Conservation (phyloP, 164 flowering plant species). For the Sedum album region DNA sequence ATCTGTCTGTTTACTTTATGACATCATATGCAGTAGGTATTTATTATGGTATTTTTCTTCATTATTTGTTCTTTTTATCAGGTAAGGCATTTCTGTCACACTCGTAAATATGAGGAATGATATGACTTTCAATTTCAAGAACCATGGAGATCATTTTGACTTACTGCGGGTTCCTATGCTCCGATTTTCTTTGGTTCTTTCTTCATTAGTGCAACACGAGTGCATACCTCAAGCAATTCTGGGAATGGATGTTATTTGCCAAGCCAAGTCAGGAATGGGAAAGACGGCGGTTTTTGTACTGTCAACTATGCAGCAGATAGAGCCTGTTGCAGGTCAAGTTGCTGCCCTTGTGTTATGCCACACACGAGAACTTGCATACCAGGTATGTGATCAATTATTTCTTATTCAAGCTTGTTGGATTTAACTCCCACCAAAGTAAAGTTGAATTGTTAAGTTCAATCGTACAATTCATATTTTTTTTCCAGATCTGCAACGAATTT, state of each 20-base stretch:
- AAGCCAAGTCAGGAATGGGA: conserved; percentile 99
- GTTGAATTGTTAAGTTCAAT: neutral
- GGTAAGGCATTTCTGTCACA: conserved; percentile 53
- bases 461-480: conserved; percentile 1
- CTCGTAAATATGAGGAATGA: conserved; percentile 37
- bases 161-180: conserved; percentile 46
- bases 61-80: conserved; percentile 22
- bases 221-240: conserved; percentile 97
- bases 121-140: conserved; percentile 48
- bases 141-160: conserved; percentile 47
- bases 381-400: conserved; percentile 33
- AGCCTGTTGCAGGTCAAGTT: conserved; percentile 92
- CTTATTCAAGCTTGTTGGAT: too few species aligned
- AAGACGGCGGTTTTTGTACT: conserved; percentile 97
- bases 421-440: conserved; percentile 20
- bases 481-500: conserved; percentile 89
- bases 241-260: conserved; percentile 99
- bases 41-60: neutral
- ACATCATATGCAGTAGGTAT: too few species aligned
- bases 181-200: conserved; percentile 66
- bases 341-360: conserved; percentile 94
- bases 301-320: conserved; percentile 87
- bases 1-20: too few species aligned
- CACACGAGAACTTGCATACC: conserved; percentile 93
- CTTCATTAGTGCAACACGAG: conserved; percentile 97